Base-by-base conservation (phyloP, 2,329 filamentous ascomycete species). In the Calonectria pseudoturangicola region DNA sequence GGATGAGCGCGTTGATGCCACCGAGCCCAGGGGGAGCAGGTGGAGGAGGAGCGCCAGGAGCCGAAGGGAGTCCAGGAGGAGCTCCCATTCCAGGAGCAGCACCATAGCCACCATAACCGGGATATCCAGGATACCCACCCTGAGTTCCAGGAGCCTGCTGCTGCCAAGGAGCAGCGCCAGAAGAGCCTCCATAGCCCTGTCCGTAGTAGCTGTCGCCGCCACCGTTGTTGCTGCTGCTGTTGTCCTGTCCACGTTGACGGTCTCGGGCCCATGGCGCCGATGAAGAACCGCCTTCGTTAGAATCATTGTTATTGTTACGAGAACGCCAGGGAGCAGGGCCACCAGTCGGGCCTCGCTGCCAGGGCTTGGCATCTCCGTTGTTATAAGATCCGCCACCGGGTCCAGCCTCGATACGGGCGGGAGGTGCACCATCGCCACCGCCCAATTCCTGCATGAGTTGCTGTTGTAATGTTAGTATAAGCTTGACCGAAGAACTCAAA, bases 401-500 rank as follows among this genome's bases (percentile, higher is more conserved):
- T 15, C 94, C 95, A 75, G 93, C 95, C 86, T 98, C 97, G 81
- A 99, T 98, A 75, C 94, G 94, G 76, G 93, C 93, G 78, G 93
- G 93, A 45, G 93, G 90, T 67, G 87, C 89, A 70, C 87, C 87
- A 72, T 92, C 90, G 30, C 78, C 78, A 66, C 95, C 95, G 74
- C 93, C 95, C 79, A 98, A 91, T 89, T 98, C 97, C 91, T 97
- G 94, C 95, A 99, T 98, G 82, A 99, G 95, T 92, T 96, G 93
- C 94, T 95, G 78, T 12, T 68, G 50, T 7, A 6, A 51, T 73
- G 83, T 92, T 81, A 91, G 86, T 80, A 82, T 81, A 27, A n/a
- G 25, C 27, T 25, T n/a, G 27, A n/a, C 70, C 28, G 54, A 56
- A 2, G 51, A 39, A 21, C 47, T 39, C 2, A 9, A 5, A 18